Evolutionary conservation across 2,329 filamentous ascomycete genomes (phyloP).

Genomic region (Chrysosphaeria jannelii): DNA sequence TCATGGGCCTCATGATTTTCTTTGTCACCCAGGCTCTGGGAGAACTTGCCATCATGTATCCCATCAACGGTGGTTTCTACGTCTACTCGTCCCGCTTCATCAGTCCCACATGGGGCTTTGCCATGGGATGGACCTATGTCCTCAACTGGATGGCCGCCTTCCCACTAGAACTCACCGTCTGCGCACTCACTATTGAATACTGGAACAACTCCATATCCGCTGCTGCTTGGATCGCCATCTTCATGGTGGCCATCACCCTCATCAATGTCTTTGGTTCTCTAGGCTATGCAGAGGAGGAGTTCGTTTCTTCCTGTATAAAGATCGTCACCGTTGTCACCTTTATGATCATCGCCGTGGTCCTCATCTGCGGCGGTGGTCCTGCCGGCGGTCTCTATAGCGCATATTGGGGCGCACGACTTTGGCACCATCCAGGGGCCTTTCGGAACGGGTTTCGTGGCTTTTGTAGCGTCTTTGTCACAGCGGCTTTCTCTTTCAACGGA

Average conservation of each 20-base stretch:
- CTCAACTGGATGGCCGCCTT: slow-evolving; percentile 18
- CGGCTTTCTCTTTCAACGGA: slow-evolving; percentile 19
- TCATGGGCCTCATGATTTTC: slow-evolving; percentile 26
- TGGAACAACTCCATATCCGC: slow-evolving; percentile 20
- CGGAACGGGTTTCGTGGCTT: slow-evolving; percentile 19
- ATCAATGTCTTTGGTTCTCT: slow-evolving; percentile 25
- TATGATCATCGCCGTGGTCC: slow-evolving; percentile 30
- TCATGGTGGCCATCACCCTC: slow-evolving; percentile 17
- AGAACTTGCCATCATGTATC: slow-evolving; percentile 27
- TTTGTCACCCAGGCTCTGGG: slow-evolving; percentile 27
- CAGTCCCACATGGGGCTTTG: slow-evolving; percentile 25
- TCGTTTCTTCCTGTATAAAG: slow-evolving; percentile 24
- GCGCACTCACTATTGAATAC: slow-evolving; percentile 20
- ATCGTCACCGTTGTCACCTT: slow-evolving; percentile 27
- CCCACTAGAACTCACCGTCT: slow-evolving; percentile 23
- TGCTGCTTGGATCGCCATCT: slow-evolving; percentile 24
- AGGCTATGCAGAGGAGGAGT: slow-evolving; percentile 30
- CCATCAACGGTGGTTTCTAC: slow-evolving; percentile 30
- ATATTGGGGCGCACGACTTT: slow-evolving; percentile 31
- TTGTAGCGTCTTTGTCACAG: slow-evolving; percentile 19
- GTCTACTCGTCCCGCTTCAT: slow-evolving; percentile 29
- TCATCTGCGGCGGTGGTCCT: slow-evolving; percentile 25
- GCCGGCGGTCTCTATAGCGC: no score
- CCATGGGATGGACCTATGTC: slow-evolving; percentile 22
- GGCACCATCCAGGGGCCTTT: slow-evolving; percentile 25